A percentile compares a stretch with the other conserved stretches of the same genome.
Conservation (phyloP, 257 asterid species). For the Catharanthus roseus region DNA sequence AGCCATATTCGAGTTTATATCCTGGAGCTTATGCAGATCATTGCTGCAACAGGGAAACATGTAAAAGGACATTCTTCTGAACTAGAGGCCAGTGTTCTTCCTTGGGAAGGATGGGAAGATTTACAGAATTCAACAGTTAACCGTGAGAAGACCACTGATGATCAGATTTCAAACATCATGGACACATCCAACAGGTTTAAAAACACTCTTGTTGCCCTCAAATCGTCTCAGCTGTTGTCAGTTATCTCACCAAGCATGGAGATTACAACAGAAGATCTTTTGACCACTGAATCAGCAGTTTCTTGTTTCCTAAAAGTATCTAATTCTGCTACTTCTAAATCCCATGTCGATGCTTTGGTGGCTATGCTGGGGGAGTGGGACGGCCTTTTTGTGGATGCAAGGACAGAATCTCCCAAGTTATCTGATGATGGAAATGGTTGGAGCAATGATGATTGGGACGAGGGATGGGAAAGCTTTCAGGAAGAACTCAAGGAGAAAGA, state of each 20-base stretch:
- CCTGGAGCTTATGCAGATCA: conserved; percentile 79
- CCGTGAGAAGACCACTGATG: conserved; percentile 27
- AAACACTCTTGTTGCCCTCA: conserved; percentile 78
- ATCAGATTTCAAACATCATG: conserved; percentile 24
- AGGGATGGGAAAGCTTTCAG: conserved; percentile 96
- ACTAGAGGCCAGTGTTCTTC: conserved; percentile 37
- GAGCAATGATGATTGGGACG: conserved; percentile 93
- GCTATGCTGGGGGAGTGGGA: conserved; percentile 84
- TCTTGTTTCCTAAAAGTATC: conserved; percentile 66
- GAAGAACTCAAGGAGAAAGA: conserved; percentile 65
- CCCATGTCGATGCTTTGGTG: conserved; percentile 46
- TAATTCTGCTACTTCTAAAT: conserved; percentile 43
- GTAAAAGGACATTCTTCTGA: conserved; percentile 33
- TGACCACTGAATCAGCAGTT: conserved; percentile 63
- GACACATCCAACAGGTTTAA: conserved; percentile 49
- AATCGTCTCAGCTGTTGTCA: conserved; percentile 69
- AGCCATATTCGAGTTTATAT: conserved; percentile 62
- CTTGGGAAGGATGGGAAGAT: conserved; percentile 92
- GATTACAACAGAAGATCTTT: conserved; percentile 61
- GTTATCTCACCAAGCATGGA: conserved; percentile 57
- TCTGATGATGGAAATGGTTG: conserved; percentile 50
- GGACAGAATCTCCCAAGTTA: conserved; percentile 30
- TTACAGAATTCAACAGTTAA: conserved; percentile 31
- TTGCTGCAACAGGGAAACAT: conserved; percentile 53
- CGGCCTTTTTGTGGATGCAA: conserved; percentile 44